Conservation (phyloP, 2,329 filamentous ascomycete species). For the Calonectria pteridis region DNA sequence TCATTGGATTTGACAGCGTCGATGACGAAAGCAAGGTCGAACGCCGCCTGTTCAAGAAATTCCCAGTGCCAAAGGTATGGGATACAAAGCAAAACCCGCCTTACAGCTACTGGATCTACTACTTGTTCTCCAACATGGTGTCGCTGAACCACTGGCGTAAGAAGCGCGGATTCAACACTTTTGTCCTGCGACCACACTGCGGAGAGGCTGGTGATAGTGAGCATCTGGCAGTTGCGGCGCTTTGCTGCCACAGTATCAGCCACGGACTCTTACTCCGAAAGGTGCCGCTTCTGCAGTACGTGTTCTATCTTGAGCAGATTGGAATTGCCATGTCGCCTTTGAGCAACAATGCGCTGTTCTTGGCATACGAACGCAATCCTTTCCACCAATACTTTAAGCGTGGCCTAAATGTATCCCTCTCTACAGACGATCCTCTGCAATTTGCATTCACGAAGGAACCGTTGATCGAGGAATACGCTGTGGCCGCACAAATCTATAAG, state of each 20-base stretch:
- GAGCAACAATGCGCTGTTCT: constrained; percentile 96
- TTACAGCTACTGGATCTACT: constrained; percentile 99
- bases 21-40: constrained; percentile 99
- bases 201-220: constrained; percentile 98
- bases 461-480: constrained; percentile 96
- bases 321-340: constrained; percentile 99
- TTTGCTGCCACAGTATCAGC: constrained; percentile 97
- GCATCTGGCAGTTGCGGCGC: constrained; percentile 89
- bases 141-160: constrained; percentile 94
- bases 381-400: constrained; percentile 96
- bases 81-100: constrained; percentile 94
- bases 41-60: constrained; percentile 93
- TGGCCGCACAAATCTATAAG: constrained; percentile 98
- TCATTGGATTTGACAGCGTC: constrained; percentile 97
- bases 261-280: constrained; percentile 94
- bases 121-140: constrained; percentile 92
- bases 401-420: constrained; percentile 94
- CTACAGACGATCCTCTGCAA: constrained; percentile 95
- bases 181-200: constrained; percentile 92
- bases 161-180: constrained; percentile 94
- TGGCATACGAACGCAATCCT: constrained; percentile 96
- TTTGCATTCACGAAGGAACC: constrained; percentile 99
- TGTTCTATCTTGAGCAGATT: constrained; percentile 98
- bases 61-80: constrained; percentile 91
- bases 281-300: constrained; percentile 93